phyloP scores from a whole-genome alignment of 192 early-diverging fungal genomes.

The Kickxella alabastrina region DNA sequence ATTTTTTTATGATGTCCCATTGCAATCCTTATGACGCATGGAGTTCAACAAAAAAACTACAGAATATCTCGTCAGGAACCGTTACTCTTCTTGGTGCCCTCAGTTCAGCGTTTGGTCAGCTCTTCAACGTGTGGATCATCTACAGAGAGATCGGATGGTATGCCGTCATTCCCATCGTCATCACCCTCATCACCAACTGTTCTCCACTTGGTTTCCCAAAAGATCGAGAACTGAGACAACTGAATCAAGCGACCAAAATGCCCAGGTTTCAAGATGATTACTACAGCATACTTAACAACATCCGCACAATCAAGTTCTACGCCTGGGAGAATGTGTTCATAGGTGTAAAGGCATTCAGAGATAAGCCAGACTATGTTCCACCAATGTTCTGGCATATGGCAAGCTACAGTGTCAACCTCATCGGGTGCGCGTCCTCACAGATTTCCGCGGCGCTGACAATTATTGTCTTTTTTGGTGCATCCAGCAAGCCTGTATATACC shows the following conservation, averaged over 20 bases:
- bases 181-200: conserved; percentile 10
- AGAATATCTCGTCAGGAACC: not conserved
- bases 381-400: conserved; percentile 26
- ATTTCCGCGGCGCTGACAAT: conserved; percentile 57
- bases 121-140: conserved; percentile 18
- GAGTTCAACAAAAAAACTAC: not conserved
- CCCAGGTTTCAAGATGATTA: conserved; percentile 6
- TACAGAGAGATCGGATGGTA: conserved; percentile 26
- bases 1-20: not conserved
- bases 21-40: not conserved
- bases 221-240: not conserved
- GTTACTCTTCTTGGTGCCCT: not conserved
- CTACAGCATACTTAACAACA: conserved; percentile 35
- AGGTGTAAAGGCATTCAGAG: not conserved
- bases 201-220: conserved; percentile 11
- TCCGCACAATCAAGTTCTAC: conserved; percentile 64
- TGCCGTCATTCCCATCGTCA: conserved; percentile 20
- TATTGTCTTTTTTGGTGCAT: conserved; percentile 50
- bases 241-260: not conserved
- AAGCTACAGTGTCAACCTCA: conserved; percentile 8
- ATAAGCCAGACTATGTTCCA: conserved; percentile 9
- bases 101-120: conserved; percentile 2
- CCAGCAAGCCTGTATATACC: conserved; percentile 11
- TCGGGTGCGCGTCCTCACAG: conserved; percentile 43
- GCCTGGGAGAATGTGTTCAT: conserved; percentile 53